A percentile compares a stretch with the other conserved stretches of the same genome.
Evolutionary conservation across 129 eudicot species (phyloP).

Genomic region (Kitagawia praeruptora): DNA sequence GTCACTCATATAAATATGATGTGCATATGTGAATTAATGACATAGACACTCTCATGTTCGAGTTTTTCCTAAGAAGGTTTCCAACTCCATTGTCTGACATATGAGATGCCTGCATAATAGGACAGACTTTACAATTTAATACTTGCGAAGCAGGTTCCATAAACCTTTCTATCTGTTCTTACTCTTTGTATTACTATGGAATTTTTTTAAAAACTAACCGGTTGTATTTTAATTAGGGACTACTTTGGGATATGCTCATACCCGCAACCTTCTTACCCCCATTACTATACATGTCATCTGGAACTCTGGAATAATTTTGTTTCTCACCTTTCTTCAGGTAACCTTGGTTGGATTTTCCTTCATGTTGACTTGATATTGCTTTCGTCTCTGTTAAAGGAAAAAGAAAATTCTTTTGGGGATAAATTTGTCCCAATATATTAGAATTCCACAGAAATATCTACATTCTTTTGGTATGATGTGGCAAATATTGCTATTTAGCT

Average conservation of each 20-base stretch:
- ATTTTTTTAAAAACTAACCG: not conserved
- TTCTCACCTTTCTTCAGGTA: conserved; percentile 92
- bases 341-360: not conserved
- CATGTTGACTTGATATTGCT: not conserved
- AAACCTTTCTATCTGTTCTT: not conserved
- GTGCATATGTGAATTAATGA: not conserved
- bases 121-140: not conserved
- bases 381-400: not conserved
- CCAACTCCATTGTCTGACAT: conserved; percentile 66
- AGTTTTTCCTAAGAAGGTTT: conserved; percentile 45
- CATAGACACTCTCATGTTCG: conserved; percentile 9
- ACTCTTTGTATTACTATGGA: not conserved
- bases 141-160: not conserved
- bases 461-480: not conserved
- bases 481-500: not conserved
- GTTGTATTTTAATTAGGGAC: conserved; percentile 37
- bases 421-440: not conserved
- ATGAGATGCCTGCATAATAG: not conserved
- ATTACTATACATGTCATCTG: conserved; percentile 82
- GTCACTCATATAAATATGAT: not conserved
- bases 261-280: conserved; percentile 93
- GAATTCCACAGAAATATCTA: not conserved
- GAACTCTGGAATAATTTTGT: conserved; percentile 89
- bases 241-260: conserved; percentile 95
- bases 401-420: not conserved